Percentiles rank a stretch among this genome's conserved stretches.
Evolutionary conservation across 2,329 filamentous ascomycete species (phyloP).

Genomic region (Ampelomyces quisqualis): DNA sequence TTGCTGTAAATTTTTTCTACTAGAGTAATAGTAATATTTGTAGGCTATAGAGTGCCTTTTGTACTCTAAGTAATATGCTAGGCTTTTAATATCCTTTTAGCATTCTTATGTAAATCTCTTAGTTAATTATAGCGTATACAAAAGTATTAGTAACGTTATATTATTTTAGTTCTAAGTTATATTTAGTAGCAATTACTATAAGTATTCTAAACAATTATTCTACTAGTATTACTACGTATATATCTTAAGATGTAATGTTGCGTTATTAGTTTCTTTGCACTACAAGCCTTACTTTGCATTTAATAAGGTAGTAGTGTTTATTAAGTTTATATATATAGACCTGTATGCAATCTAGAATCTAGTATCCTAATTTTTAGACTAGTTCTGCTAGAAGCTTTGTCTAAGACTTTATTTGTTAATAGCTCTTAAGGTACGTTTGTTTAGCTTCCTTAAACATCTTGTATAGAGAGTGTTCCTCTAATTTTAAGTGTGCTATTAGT

Average conservation of each 20-base stretch:
- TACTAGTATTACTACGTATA: too few species aligned
- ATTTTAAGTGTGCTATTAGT: neutral
- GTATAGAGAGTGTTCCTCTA: neutral
- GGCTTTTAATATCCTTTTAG: neutral
- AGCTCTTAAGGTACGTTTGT: neutral
- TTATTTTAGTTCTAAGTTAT: constrained; percentile 1
- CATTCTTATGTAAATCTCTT: constrained; percentile 8
- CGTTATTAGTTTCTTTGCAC: neutral
- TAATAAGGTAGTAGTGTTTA: constrained; percentile 1
- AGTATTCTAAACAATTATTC: neutral
- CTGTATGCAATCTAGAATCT: neutral
- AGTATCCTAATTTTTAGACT: neutral
- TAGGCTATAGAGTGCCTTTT: constrained; percentile 8
- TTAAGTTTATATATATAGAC: neutral
- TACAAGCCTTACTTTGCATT: neutral
- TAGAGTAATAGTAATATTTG: constrained; percentile 6
- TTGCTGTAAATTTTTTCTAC: constrained; percentile 6
- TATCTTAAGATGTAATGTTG: neutral
- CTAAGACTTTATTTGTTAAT: neutral
- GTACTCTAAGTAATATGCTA: neutral
- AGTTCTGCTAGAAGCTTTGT: neutral
- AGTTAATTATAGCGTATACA: constrained; percentile 3
- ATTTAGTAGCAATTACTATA: neutral
- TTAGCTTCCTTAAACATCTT: neutral
- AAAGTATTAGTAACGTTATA: constrained; percentile 8